Evolutionary conservation across 106 monocot species (phyloP), one percentile per base, ranked within the genome.

Genomic region (Dendrobium chrysotoxum): DNA sequence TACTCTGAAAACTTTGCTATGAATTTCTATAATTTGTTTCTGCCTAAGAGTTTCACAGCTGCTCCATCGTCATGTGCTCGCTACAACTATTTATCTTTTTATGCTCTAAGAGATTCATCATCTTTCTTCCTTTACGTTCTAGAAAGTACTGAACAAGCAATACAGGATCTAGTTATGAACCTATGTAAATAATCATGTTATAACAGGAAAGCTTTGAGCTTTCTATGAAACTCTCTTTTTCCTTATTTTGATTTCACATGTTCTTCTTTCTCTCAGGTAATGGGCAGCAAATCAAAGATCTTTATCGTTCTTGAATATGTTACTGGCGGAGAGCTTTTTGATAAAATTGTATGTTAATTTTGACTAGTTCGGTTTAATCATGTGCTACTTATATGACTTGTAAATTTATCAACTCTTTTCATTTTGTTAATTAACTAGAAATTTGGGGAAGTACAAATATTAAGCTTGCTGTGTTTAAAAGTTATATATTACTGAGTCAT

Each of bases 251-350:
- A 21, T 75, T 75, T 75, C 9, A 65, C 5, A 16, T 50, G 13
- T 13, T 50, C 13, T 25, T 70, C 12, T 70, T 35, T 70, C 1
- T 70, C 31, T 70, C 81, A 95, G 95, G 95, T 95, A 46, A 95
- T 95, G 92, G 95, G 95, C 55, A 95, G 95, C 89, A 95, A 95
- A 83, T 89, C 92, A 72, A 95, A 92, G 79, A 95, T 95, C 45
- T 95, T 90, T 78, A 92, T 95, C 68, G 86, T 95, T 40, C 84
- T 95, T 79, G 95, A 95, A 89, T 95, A 85, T 86, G 87, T 90
- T 42, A 92, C 92, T 2, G 95, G 95, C 15, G 95, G 95, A 78
- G 95, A 95, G 83, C 87, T 95, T 57, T 95, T 95, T 84, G 92
- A 95, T 77, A 92, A 92, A 91, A 95, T 95, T 82, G 95, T 95